A percentile compares a stretch with the other conserved stretches of the same genome.
Evolutionary conservation across 1,139 yeast species (phyloP).

Genomic region (Suhomyces ambrosiae): DNA sequence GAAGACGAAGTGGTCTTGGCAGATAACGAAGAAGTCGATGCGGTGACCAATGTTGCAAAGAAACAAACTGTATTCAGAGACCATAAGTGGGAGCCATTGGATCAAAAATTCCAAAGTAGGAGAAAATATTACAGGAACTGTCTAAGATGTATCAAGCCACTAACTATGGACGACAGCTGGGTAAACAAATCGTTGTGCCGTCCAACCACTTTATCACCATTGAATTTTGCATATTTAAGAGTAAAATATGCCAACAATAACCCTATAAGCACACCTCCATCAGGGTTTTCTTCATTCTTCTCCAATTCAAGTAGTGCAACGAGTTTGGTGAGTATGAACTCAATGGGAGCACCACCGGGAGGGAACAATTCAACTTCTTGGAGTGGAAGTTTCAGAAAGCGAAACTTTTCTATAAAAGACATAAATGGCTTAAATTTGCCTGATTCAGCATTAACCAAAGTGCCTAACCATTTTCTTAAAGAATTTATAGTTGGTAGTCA

Average conservation of each 20-base stretch:
- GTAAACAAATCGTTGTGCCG: conserved; percentile 50
- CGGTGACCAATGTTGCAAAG: not conserved
- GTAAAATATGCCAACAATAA: conserved; percentile 21
- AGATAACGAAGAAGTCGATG: conserved; percentile 19
- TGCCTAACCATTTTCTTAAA: conserved; percentile 42
- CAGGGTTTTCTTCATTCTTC: conserved; percentile 10
- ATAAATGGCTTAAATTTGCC: conserved; percentile 24
- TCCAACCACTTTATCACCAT: conserved; percentile 42
- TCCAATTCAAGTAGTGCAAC: conserved; percentile 19
- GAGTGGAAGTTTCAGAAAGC: conserved; percentile 17
- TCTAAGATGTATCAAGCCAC: conserved; percentile 58
- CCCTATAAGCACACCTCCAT: conserved; percentile 2
- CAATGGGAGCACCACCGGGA: conserved; percentile 11
- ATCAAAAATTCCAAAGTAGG: conserved; percentile 39
- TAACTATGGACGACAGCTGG: conserved; percentile 58
- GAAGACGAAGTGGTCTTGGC: conserved; percentile 22
- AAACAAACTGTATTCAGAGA: conserved; percentile 6
- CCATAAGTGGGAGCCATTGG: conserved; percentile 51
- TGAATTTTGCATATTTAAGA: conserved; percentile 28
- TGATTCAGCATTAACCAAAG: conserved; percentile 33
- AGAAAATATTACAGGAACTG: conserved; percentile 55
- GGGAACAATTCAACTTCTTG: conserved; percentile 8
- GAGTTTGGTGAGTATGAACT: conserved; percentile 23
- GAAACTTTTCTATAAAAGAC: conserved; percentile 21
- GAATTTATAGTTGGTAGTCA: conserved; percentile 47